Base-by-base conservation (phyloP, 1,139 yeast genomes). In the Pneumocystis sp. region DNA sequence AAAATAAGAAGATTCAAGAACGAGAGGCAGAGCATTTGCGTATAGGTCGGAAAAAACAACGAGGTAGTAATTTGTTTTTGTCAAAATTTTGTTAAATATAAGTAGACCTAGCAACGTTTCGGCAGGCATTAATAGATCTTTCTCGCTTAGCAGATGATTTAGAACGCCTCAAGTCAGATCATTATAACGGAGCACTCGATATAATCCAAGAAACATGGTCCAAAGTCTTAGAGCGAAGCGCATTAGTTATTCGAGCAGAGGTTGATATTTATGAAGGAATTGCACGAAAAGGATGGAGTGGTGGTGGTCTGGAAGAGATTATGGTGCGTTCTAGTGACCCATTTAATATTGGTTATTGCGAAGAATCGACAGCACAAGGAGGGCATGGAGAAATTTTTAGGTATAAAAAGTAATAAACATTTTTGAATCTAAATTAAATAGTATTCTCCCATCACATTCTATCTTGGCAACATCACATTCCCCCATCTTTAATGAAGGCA, bases 201-300 rank as follows among this genome's bases (percentile, higher is more conserved):
- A 79, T 85, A 60, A 84, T 87, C 5, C 85, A 85, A 71, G 78
- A 82, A 2, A 80, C 88, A 65, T 84, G 85, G 63, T 78, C 78
- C 29, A 77, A 80, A 45, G 77, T 87, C 10, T 76, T 87, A 61
- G 74, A 76, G 12, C 79, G 80, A 67, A 80, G 89, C 0, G 87
- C 90, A 0, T 80, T 87, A 0, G 78, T 87, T 8, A 84, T 88
- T 1, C 77, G 89, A 64, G 93, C 95, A 1, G 93, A 89, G 72
- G 83, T 89, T 44, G 95, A 88, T 71, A 83, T 89, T 5, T 85
- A 83, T 70, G 96, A 87, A 72, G 86, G 87, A 29, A 83, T 89
- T 45, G 95, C 96, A 0, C 80, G 85, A 66, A 89, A 89, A 73
- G 95, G 61, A 2, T 59, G 61, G 61, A 59, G 61, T 15, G 61